These are phyloP conservation scores for Coniferiporia weirii DNA, from an alignment of 1,284 basidiomycete species.

Conservation along the genomic window DNA sequence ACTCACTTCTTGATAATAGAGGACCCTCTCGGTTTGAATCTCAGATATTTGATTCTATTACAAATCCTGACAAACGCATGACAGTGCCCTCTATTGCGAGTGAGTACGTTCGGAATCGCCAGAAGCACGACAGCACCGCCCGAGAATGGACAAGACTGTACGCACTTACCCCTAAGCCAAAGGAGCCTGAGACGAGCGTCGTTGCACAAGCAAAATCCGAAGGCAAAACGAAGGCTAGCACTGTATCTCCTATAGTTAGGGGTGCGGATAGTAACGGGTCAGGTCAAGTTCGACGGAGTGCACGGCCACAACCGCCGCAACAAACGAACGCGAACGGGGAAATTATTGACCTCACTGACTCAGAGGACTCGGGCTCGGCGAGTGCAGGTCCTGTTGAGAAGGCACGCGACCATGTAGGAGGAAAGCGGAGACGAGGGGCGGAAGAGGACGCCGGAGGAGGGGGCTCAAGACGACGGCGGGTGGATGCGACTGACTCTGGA, in stretches of 20 bases:
- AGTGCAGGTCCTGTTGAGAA: background rate
- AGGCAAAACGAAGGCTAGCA: constrained; percentile 24
- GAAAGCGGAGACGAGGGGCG: constrained; percentile 27
- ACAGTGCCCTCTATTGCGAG: constrained; percentile 69
- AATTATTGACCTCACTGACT: constrained; percentile 8
- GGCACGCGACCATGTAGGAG: constrained; percentile 13
- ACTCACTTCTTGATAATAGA: constrained; percentile 33
- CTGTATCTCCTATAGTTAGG: constrained; percentile 10
- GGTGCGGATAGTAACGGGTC: constrained; percentile 8
- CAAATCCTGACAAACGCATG: constrained; percentile 4
- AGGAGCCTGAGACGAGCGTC: background rate
- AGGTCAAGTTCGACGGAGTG: constrained; percentile 19
- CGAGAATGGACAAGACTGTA: constrained; percentile 60
- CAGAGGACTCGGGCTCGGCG: background rate
- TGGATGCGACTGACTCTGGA: constrained; percentile 8
- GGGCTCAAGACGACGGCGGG: constrained; percentile 19
- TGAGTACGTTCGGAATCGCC: constrained; percentile 60
- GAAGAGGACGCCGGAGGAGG: constrained; percentile 21
- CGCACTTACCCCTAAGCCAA: constrained; percentile 38
- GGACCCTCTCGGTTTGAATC: constrained; percentile 58
- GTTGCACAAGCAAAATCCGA: constrained; percentile 21
- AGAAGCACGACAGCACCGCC: constrained; percentile 59
- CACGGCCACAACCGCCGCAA: constrained; percentile 12
- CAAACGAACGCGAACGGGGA: background rate
- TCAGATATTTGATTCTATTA: background rate